These are phyloP conservation scores for Termitomyces titanicus DNA, from an alignment of 768 basidiomycete species.

Conservation along the genomic window DNA sequence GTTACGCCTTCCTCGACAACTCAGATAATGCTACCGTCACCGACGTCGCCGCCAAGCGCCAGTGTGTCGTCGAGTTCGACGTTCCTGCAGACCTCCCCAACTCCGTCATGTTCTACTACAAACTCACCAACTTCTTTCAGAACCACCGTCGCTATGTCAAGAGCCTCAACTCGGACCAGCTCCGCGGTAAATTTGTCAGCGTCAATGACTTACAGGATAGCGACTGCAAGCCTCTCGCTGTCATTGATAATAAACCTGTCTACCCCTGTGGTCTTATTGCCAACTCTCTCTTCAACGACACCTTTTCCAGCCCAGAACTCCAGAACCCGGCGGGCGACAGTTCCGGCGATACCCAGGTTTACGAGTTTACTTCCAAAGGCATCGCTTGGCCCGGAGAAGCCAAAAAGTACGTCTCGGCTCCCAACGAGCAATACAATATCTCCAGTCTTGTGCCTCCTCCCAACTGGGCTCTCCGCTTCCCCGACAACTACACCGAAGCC, in stretches of 20 bases:
- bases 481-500: conserved; percentile 62
- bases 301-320: conserved; percentile 62
- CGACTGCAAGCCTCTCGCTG: conserved; percentile 88
- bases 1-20: conserved; percentile 72
- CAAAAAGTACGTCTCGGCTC: conserved; percentile 78
- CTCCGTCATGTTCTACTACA: conserved; percentile 92
- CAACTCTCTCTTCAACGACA: conserved; percentile 96
- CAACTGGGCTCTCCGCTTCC: conserved; percentile 79
- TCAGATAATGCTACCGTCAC: conserved; percentile 40
- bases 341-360: conserved; percentile 39
- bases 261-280: conserved; percentile 98
- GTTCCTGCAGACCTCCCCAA: conserved; percentile 72
- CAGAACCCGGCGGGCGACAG: conserved; percentile 50
- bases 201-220: conserved; percentile 50
- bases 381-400: conserved; percentile 97
- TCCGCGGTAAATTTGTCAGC: conserved; percentile 67
- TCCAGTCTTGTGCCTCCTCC: conserved; percentile 84
- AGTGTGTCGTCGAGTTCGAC: conserved; percentile 81
- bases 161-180: conserved; percentile 80
- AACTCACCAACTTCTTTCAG: conserved; percentile 94
- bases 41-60: conserved; percentile 39
- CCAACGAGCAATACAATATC: conserved; percentile 42
- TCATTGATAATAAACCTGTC: conserved; percentile 50
- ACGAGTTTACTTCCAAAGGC: conserved; percentile 69
- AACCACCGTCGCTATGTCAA: conserved; percentile 98